Evolutionary conservation across 768 basidiomycete genomes (phyloP), one percentile per base, ranked within the genome.

Genomic region (Leccinum aurantiacum): DNA sequence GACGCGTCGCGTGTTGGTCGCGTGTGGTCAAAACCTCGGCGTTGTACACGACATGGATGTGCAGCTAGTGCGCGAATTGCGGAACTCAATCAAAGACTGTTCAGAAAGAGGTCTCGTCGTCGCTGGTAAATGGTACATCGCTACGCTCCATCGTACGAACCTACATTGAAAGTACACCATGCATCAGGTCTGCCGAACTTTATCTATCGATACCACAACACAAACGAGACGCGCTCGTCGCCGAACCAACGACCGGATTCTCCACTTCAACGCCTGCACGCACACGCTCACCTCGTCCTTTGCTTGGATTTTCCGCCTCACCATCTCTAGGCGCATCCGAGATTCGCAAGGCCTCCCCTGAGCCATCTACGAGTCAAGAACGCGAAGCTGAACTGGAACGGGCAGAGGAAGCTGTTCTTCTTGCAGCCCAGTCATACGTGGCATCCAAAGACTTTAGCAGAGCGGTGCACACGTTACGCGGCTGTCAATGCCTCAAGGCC

Each of bases 371-470:
- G 29, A 68, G 75, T 53, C 67, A 70, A 44, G 67, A 69, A 9
- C 64, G 71, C 48, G 84, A 86, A 65, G 53, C 61, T n/a, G 79
- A 82, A 37, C 71, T 82, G 48, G 84, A 88, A 69, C 69, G 66
- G 22, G 73, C 84, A 31, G 93, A 95, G 53, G 84, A 85, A 63
- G 94, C 97, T 66, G 64, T 78, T n/a, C 81, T 91, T 65, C 72
- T 83, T 56, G 81, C 89, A 37, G 94, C 91, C 2, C 85, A 86
- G 58, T 79, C 85, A 19, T 90, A 85, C 68, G 83, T 92, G 64
- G 86, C 92, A 62, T 75, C 84, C 15, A 87, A 88, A 67, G 95
- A 98, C 66, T 89, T 89, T 65, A 77, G 85, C 51, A 82, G 94
- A 60, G 91, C 87, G 7, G 81, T 83, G 6, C 84, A 87, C 65